Percentiles rank a stretch among this genome's conserved stretches.
These are phyloP conservation scores for Apiospora malaysiana DNA, from an alignment of 2,329 filamentous ascomycete species.

Conservation along the genomic window DNA sequence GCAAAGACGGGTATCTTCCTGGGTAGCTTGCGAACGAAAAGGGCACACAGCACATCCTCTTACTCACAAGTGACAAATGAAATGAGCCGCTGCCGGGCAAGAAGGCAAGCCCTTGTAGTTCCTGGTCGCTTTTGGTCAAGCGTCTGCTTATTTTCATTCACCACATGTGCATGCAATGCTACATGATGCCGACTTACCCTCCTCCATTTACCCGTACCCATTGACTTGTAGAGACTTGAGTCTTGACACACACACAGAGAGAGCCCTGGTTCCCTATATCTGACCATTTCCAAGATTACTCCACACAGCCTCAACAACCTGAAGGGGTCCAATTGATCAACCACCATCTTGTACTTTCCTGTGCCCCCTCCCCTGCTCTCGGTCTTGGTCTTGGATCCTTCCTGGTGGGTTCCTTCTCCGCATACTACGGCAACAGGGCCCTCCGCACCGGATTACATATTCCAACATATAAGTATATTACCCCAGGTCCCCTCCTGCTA, in stretches of 20 bases:
- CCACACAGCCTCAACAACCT: conserved; percentile 4
- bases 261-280: conserved; percentile 3
- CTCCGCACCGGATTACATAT: conserved; percentile 4
- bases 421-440: background rate
- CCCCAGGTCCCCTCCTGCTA: background rate
- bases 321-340: conserved; percentile 10
- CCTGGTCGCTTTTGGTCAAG: conserved; percentile 4
- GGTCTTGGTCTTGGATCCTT: background rate
- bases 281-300: background rate
- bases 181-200: conserved; percentile 2
- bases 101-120: background rate
- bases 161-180: background rate
- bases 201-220: background rate
- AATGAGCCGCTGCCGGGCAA: background rate
- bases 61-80: conserved; percentile 13
- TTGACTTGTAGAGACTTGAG: background rate
- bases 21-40: background rate
- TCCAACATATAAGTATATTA: background rate
- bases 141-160: background rate
- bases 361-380: background rate
- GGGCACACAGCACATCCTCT: background rate
- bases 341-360: background rate
- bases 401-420: conserved; percentile 15
- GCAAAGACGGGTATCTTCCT: background rate
- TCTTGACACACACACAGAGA: too few relatives aligned